Evolutionary conservation across 306 rosid genomes (phyloP).

Genomic region (Malus orientalis): DNA sequence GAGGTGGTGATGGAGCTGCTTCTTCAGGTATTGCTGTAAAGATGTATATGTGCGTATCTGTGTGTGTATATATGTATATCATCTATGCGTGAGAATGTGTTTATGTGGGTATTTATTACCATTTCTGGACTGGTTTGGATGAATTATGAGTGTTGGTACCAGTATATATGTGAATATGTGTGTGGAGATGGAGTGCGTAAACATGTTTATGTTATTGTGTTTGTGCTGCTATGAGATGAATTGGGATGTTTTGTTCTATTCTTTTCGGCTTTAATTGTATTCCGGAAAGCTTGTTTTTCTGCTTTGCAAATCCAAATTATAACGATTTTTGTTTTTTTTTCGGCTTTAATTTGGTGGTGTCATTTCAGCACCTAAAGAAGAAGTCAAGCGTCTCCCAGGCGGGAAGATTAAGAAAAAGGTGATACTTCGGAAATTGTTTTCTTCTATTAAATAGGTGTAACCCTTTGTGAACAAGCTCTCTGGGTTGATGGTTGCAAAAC

Average conservation of each 20-base stretch:
- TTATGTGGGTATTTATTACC: not conserved
- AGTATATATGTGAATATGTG: not conserved
- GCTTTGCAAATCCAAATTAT: slow-evolving; percentile 2
- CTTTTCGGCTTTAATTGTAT: not conserved
- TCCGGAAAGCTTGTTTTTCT: not conserved
- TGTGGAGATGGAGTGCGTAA: not conserved
- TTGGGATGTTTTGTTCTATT: not conserved
- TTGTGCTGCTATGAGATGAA: not conserved
- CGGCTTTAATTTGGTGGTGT: not conserved
- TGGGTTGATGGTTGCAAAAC: not conserved
- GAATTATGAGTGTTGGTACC: not conserved
- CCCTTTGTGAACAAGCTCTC: not conserved
- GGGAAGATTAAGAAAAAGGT: slow-evolving; percentile 99
- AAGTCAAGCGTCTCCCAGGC: slow-evolving; percentile 96
- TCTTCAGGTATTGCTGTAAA: slow-evolving; percentile 53
- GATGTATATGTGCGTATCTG: not conserved
- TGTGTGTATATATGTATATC: not conserved
- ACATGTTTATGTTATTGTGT: slow-evolving; percentile 6
- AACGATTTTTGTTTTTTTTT: not conserved
- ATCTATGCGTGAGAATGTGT: not conserved
- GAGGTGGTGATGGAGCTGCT: slow-evolving; percentile 65
- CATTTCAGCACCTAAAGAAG: slow-evolving; percentile 65
- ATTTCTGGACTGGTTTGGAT: not conserved
- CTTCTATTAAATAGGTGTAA: not conserved
- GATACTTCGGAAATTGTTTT: not conserved